These are phyloP conservation scores for Aspergillus sp. DNA, from an alignment of 2,329 filamentous ascomycete genomes.

Conservation along the genomic window DNA sequence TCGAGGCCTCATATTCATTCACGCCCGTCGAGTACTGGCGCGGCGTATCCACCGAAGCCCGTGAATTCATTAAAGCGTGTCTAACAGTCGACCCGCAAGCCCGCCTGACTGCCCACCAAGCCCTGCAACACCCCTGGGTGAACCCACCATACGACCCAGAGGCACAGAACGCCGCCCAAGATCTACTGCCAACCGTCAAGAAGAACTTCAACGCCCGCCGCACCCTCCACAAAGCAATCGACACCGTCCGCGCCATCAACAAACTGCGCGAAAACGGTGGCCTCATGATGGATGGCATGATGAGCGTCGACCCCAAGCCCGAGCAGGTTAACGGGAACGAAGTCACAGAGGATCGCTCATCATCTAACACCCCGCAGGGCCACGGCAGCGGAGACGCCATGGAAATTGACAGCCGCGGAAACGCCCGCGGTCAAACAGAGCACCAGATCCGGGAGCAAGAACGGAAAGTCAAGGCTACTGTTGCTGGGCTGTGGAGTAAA, in stretches of 20 bases:
- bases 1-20: conserved; percentile 94
- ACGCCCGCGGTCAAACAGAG: conserved; percentile 12
- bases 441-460: conserved; percentile 61
- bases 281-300: conserved; percentile 63
- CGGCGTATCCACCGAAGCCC: conserved; percentile 76
- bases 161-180: conserved; percentile 44
- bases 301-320: conserved; percentile 56
- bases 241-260: conserved; percentile 68
- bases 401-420: conserved; percentile 4
- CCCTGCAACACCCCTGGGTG: conserved; percentile 65
- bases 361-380: background rate
- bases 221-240: conserved; percentile 66
- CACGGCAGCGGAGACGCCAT: background rate
- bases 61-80: conserved; percentile 90
- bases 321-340: conserved; percentile 47
- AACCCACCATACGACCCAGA: conserved; percentile 54
- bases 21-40: conserved; percentile 96
- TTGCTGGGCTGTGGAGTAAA: conserved; percentile 56
- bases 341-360: conserved; percentile 36
- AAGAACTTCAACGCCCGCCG: conserved; percentile 69
- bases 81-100: conserved; percentile 84
- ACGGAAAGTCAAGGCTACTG: conserved; percentile 58
- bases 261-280: conserved; percentile 63
- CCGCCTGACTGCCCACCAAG: conserved; percentile 88
- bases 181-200: conserved; percentile 65